phyloP scores from a whole-genome alignment of 2,329 filamentous ascomycete species.

The Aschersonia sp. region DNA sequence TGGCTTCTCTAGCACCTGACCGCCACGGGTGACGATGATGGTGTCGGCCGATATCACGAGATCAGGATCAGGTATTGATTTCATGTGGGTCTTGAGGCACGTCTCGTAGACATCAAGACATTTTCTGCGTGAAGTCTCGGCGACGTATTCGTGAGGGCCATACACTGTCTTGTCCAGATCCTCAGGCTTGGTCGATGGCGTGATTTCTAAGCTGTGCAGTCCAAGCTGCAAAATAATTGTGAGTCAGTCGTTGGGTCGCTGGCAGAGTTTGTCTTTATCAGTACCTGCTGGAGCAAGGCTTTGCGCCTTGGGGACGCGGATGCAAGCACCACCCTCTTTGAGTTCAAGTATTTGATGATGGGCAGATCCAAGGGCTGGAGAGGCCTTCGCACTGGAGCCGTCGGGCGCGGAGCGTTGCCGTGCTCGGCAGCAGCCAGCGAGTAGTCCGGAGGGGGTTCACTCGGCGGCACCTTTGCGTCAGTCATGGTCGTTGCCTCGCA shows the following conservation, averaged over 20 bases:
- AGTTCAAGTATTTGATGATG: constrained; percentile 59
- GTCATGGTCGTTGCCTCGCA: constrained; percentile 9
- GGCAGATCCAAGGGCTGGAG: constrained; percentile 65
- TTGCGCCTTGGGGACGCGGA: constrained; percentile 77
- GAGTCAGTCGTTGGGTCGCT: no score
- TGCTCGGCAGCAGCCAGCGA: constrained; percentile 24
- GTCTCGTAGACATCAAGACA: constrained; percentile 54
- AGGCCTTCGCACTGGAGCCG: constrained; percentile 26
- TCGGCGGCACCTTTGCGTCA: constrained; percentile 10
- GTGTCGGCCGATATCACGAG: constrained; percentile 87
- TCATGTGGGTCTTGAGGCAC: constrained; percentile 26
- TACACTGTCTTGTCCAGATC: constrained; percentile 63
- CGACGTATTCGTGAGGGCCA: constrained; percentile 79
- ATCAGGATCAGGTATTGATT: constrained; percentile 50
- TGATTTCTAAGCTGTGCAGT: constrained; percentile 66
- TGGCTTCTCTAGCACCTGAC: constrained; percentile 83
- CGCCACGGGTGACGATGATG: constrained; percentile 62
- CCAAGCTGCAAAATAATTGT: constrained; percentile 42
- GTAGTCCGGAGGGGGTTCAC: constrained; percentile 33
- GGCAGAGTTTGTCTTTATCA: no score
- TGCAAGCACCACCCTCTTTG: constrained; percentile 74
- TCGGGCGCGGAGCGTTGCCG: constrained; percentile 10
- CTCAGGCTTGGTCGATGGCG: constrained; percentile 72
- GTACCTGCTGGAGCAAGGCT: constrained; percentile 61
- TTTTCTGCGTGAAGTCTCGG: constrained; percentile 74